These are phyloP conservation scores for Fusarium cyanostomum DNA, from an alignment of 2,329 filamentous ascomycete genomes.

Conservation along the genomic window DNA sequence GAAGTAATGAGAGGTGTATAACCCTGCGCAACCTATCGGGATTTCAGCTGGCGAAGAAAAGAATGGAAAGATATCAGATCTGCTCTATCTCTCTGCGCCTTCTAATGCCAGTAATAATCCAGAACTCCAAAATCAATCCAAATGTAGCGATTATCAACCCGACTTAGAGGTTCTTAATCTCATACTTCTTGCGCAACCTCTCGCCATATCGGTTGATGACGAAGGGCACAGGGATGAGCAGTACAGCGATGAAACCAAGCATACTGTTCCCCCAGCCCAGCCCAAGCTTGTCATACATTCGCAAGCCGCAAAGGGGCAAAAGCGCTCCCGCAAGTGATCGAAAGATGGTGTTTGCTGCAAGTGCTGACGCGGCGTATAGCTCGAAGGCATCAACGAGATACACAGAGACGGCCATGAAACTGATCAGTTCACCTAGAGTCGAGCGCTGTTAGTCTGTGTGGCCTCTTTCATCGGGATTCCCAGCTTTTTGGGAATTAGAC, in stretches of 20 bases:
- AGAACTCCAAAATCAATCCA: too few relatives aligned
- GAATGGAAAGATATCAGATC: too few relatives aligned
- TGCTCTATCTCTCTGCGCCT: too few relatives aligned
- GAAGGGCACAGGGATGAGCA: conserved; percentile 53
- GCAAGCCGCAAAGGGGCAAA: conserved; percentile 19
- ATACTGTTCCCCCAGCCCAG: conserved; percentile 58
- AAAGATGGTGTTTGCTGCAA: conserved; percentile 27
- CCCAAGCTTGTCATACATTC: conserved; percentile 45
- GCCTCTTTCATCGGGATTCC: too few relatives aligned
- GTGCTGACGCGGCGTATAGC: conserved; percentile 19
- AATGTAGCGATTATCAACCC: too few relatives aligned
- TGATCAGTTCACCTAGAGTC: conserved; percentile 9
- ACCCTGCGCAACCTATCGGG: too few relatives aligned
- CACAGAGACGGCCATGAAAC: conserved; percentile 23
- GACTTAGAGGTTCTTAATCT: too few relatives aligned
- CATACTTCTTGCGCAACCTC: conserved; percentile 21
- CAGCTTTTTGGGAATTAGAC: not conserved
- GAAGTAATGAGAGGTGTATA: too few relatives aligned
- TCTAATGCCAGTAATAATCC: too few relatives aligned
- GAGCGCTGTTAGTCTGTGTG: not conserved
- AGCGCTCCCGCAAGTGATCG: conserved; percentile 9
- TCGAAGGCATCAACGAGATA: conserved; percentile 30
- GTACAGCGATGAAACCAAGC: conserved; percentile 52
- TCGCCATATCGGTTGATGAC: conserved; percentile 53
- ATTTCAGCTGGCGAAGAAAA: too few relatives aligned